These are phyloP conservation scores for Tubosaeta sp. DNA, from an alignment of 768 basidiomycete genomes.

Conservation along the genomic window DNA sequence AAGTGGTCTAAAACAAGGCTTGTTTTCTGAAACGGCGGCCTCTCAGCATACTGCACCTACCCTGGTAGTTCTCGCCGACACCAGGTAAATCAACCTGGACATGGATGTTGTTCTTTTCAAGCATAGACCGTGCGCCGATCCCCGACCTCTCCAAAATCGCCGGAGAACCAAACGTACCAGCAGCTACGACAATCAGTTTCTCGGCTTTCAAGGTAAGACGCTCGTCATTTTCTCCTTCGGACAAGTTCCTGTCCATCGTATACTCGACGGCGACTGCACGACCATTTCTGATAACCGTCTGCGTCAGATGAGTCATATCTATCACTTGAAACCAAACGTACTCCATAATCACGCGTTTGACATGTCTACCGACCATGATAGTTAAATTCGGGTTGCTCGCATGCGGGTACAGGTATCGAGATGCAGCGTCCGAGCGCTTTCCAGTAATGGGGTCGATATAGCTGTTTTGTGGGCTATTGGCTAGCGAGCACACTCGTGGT, in stretches of 20 bases:
- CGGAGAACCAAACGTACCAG: slow-evolving; percentile 54
- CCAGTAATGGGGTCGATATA: slow-evolving; percentile 48
- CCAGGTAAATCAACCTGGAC: slow-evolving; percentile 64
- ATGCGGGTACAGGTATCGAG: slow-evolving; percentile 35
- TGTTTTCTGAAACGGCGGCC: background rate
- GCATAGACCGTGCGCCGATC: slow-evolving; percentile 51
- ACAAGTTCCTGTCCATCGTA: background rate
- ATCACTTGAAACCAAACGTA: slow-evolving; percentile 12
- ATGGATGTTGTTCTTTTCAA: slow-evolving; percentile 44
- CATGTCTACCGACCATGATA: slow-evolving; percentile 29
- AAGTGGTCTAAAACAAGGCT: slow-evolving; percentile 25
- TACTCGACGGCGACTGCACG: slow-evolving; percentile 39
- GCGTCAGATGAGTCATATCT: too few relatives aligned
- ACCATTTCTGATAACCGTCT: slow-evolving; percentile 21
- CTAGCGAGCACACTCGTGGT: background rate
- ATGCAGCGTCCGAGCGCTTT: slow-evolving; percentile 30
- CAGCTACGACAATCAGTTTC: slow-evolving; percentile 45
- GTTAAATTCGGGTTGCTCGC: slow-evolving; percentile 28
- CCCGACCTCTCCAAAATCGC: slow-evolving; percentile 61
- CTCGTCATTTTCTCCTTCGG: background rate
- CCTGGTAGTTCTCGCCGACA: slow-evolving; percentile 69
- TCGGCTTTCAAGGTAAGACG: slow-evolving; percentile 25
- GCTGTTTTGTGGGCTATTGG: slow-evolving; percentile 29
- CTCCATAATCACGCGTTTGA: slow-evolving; percentile 36
- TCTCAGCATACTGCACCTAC: slow-evolving; percentile 18